These are phyloP conservation scores for Talaromyces trachyspermus DNA, from an alignment of 495 filamentous ascomycete genomes.

Conservation along the genomic window DNA sequence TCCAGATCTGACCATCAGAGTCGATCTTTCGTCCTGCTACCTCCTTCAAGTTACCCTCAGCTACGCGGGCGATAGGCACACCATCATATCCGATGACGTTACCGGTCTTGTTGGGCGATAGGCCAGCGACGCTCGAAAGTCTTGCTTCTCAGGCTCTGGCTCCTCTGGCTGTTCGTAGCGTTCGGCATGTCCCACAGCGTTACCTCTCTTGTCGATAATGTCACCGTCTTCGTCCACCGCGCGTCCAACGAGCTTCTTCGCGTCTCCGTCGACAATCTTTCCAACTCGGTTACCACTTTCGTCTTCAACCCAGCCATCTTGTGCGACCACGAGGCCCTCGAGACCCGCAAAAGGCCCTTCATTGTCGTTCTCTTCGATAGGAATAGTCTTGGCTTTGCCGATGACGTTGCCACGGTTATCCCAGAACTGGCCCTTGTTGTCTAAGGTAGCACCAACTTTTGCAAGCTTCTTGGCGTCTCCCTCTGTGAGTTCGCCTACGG, in stretches of 20 bases:
- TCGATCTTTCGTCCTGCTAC: conserved; percentile 57
- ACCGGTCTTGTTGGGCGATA: conserved; percentile 65
- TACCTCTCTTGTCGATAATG: conserved; percentile 55
- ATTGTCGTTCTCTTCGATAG: conserved; percentile 51
- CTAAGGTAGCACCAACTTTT: conserved; percentile 44
- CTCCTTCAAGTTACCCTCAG: conserved; percentile 52
- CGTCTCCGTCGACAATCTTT: conserved; percentile 50
- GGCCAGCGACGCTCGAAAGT: conserved; percentile 52
- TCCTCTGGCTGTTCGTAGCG: conserved; percentile 40
- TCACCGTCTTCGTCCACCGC: conserved; percentile 60
- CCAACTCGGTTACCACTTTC: conserved; percentile 53
- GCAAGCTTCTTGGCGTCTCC: conserved; percentile 55
- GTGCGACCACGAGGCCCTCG: conserved; percentile 52
- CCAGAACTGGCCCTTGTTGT: conserved; percentile 57
- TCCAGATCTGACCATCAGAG: conserved; percentile 61
- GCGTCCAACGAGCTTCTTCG: conserved; percentile 56
- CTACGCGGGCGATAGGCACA: conserved; percentile 53
- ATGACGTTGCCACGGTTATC: conserved; percentile 53
- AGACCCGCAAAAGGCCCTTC: conserved; percentile 58
- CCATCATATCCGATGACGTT: conserved; percentile 59
- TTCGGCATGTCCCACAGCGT: conserved; percentile 54
- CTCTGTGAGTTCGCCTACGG: conserved; percentile 52
- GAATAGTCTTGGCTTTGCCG: conserved; percentile 49
- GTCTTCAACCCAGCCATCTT: conserved; percentile 54
- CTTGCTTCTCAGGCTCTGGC: conserved; percentile 40